A percentile compares a stretch with the other conserved stretches of the same genome.
Evolutionary conservation across 768 basidiomycete genomes (phyloP).

Genomic region (Rhizopogon rudus): DNA sequence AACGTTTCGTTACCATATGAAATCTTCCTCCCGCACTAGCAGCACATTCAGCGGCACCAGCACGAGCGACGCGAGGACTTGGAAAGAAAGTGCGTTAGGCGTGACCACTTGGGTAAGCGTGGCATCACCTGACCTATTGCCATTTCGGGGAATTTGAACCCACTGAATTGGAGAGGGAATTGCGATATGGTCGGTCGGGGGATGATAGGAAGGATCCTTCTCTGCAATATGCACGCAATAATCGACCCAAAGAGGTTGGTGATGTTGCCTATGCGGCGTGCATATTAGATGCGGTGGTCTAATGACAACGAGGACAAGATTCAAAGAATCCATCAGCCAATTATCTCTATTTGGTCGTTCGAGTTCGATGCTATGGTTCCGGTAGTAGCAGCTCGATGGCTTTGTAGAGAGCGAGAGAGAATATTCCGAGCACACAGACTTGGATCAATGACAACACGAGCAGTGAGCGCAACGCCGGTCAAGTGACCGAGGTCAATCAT

Average conservation of each 20-base stretch:
- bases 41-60: conserved; percentile 18
- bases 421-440: background rate
- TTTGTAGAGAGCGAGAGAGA: background rate
- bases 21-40: conserved; percentile 11
- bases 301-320: background rate
- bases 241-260: conserved; percentile 29
- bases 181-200: background rate
- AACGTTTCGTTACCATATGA: background rate
- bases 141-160: conserved; percentile 50
- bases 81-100: background rate
- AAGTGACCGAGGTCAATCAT: no score
- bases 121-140: conserved; percentile 47
- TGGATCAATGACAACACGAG: background rate
- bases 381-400: background rate
- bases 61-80: conserved; percentile 18
- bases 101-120: background rate
- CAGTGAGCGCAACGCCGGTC: no score
- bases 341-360: background rate
- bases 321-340: background rate
- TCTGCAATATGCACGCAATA: conserved; percentile 24
- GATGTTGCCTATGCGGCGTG: conserved; percentile 27
- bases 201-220: background rate
- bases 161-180: conserved; percentile 23
- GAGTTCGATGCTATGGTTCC: background rate
- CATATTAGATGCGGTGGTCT: background rate